A percentile compares a stretch with the other conserved stretches of the same genome.
phyloP scores from a whole-genome alignment of 805 yeast genomes.

The Candida arabinofermentans region DNA sequence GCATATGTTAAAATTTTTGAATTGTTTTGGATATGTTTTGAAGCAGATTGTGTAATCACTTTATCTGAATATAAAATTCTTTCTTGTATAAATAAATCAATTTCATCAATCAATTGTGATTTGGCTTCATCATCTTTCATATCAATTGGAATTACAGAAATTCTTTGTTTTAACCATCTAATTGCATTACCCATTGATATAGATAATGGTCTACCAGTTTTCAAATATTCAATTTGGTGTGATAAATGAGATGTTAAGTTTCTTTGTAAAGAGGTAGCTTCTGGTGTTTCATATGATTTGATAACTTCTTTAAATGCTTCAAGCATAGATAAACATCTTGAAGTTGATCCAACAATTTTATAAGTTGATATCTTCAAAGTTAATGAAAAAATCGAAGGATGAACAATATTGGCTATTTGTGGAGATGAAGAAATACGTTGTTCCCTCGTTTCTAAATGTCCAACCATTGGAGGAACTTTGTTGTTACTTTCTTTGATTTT shows the following conservation, averaged over 20 bases:
- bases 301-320: conserved; percentile 80
- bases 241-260: conserved; percentile 84
- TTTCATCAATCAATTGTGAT: conserved; percentile 53
- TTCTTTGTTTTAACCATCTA: conserved; percentile 94
- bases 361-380: conserved; percentile 80
- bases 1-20: conserved; percentile 85
- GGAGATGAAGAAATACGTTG: conserved; percentile 62
- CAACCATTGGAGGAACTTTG: conserved; percentile 63
- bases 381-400: conserved; percentile 76
- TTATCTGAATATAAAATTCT: conserved; percentile 79
- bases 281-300: conserved; percentile 77
- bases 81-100: conserved; percentile 79
- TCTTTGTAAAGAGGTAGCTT: conserved; percentile 78
- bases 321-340: conserved; percentile 81
- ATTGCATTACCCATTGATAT: conserved; percentile 97
- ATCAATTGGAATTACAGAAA: conserved; percentile 76
- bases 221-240: conserved; percentile 88
- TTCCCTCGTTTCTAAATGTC: conserved; percentile 76
- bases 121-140: conserved; percentile 67
- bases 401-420: conserved; percentile 64
- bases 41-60: conserved; percentile 77
- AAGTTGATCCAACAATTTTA: conserved; percentile 84
- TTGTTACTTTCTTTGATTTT: conserved; percentile 38
- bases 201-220: conserved; percentile 85
- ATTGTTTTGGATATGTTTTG: conserved; percentile 68